These are phyloP conservation scores for Incumbomyces delicatus DNA, from an alignment of 2,329 filamentous ascomycete genomes.

Conservation along the genomic window DNA sequence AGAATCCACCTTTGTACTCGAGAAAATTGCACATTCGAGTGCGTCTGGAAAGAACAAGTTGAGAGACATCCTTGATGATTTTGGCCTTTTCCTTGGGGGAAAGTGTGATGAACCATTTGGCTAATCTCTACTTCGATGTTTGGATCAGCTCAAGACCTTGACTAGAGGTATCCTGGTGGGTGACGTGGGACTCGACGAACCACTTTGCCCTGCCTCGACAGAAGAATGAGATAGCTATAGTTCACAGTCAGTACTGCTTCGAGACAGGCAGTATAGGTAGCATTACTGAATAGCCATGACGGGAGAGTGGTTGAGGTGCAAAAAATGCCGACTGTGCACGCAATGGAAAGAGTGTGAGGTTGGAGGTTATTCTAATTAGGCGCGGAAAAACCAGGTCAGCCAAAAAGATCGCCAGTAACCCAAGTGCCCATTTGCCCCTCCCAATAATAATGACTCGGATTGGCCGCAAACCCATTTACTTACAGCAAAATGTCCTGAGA, in stretches of 20 bases:
- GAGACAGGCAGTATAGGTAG: slow-evolving; percentile 3
- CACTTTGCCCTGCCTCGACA: slow-evolving; percentile 98
- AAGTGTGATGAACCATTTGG: slow-evolving; percentile 98
- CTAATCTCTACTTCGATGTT: slow-evolving; percentile 62
- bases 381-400: background rate
- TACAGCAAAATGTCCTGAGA: no score
- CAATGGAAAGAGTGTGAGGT: background rate
- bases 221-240: slow-evolving; percentile 84
- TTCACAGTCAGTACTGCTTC: slow-evolving; percentile 11
- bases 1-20: slow-evolving; percentile 78
- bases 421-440: no score
- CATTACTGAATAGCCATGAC: slow-evolving; percentile 48
- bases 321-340: background rate
- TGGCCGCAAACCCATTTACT: no score
- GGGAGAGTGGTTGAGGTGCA: background rate
- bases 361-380: background rate
- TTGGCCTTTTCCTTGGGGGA: slow-evolving; percentile 98
- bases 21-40: slow-evolving; percentile 99
- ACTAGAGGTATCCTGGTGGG: slow-evolving; percentile 28
- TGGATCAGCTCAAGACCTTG: slow-evolving; percentile 21
- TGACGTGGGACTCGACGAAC: slow-evolving; percentile 49
- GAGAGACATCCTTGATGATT: slow-evolving; percentile 98
- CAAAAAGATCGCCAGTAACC: no score
- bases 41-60: slow-evolving; percentile 87
- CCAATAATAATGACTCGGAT: no score